Evolutionary conservation across 2,329 filamentous ascomycete species (phyloP).

Genomic region (Ilyonectria sp.): DNA sequence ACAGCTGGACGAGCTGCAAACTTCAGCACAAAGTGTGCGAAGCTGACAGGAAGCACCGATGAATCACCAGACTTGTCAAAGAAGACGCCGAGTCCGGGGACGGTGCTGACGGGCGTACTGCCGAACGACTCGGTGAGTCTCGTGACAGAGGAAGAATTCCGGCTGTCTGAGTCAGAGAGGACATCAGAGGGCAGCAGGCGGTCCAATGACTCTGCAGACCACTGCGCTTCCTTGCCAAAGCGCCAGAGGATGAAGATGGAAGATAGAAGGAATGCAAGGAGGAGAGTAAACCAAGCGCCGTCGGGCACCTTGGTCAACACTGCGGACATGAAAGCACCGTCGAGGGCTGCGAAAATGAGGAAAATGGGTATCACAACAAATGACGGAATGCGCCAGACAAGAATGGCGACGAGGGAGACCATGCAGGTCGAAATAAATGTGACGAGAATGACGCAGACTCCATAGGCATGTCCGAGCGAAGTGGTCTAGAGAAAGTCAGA

Average conservation of each 20-base stretch:
- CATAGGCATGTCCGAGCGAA: conserved; percentile 79
- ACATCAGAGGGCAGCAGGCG: conserved; percentile 62
- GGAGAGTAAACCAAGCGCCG: conserved; percentile 83
- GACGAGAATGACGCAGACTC: conserved; percentile 83
- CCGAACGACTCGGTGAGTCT: conserved; percentile 49
- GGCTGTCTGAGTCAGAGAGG: conserved; percentile 23
- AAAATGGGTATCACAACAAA: conserved; percentile 72
- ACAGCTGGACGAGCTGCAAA: conserved; percentile 76
- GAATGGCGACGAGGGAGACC: conserved; percentile 77
- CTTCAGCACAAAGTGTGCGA: conserved; percentile 80
- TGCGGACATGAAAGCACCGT: conserved; percentile 78
- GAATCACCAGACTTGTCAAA: conserved; percentile 78
- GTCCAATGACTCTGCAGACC: conserved; percentile 76
- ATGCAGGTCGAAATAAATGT: conserved; percentile 83
- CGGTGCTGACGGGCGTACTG: conserved; percentile 58
- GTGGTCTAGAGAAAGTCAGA: conserved; percentile 64
- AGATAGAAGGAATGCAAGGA: conserved; percentile 72
- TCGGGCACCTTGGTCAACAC: conserved; percentile 79
- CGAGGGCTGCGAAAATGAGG: conserved; percentile 73
- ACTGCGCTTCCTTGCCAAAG: conserved; percentile 84
- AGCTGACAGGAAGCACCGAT: conserved; percentile 49
- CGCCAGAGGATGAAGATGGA: conserved; percentile 80
- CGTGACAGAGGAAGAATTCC: neutral
- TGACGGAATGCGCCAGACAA: conserved; percentile 77
- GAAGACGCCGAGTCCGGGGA: conserved; percentile 76